phyloP scores from a whole-genome alignment of 164 flowering plant genomes.

The Buxus sempervirens region DNA sequence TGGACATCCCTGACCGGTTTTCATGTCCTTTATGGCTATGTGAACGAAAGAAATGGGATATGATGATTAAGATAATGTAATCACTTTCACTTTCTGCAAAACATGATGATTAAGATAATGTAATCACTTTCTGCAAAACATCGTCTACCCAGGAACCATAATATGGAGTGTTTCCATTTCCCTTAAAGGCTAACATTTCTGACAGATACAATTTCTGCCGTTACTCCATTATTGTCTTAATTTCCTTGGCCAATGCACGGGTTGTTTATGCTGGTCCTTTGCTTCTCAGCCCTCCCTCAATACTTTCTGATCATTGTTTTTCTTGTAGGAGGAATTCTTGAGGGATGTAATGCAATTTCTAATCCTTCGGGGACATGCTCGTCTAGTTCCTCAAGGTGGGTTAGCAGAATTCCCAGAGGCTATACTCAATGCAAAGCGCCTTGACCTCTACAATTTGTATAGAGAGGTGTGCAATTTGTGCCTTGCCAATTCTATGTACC shows the following conservation, averaged over 20 bases:
- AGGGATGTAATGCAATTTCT: constrained; percentile 98
- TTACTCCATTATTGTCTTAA: not conserved
- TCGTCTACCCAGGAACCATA: no score
- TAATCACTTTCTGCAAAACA: no score
- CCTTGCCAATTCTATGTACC: not conserved
- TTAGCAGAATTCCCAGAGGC: constrained; percentile 99
- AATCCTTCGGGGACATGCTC: constrained; percentile 82
- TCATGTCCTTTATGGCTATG: not conserved
- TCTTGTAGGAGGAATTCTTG: constrained; percentile 81
- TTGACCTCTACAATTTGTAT: constrained; percentile 92
- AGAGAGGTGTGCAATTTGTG: constrained; percentile 62
- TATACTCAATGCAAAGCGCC: constrained; percentile 92
- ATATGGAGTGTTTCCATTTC: no score
- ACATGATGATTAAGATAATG: no score
- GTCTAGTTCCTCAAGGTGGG: constrained; percentile 96
- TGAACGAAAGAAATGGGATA: not conserved
- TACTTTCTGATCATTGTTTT: constrained; percentile 4
- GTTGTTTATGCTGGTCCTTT: no score
- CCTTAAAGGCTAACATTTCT: no score
- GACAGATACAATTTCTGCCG: not conserved
- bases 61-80: no score
- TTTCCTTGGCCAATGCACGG: no score
- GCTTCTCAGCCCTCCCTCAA: no score
- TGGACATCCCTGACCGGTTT: not conserved
- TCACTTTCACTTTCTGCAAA: no score